Conservation (phyloP, 306 rosid genomes). For the Prunus davidiana region DNA sequence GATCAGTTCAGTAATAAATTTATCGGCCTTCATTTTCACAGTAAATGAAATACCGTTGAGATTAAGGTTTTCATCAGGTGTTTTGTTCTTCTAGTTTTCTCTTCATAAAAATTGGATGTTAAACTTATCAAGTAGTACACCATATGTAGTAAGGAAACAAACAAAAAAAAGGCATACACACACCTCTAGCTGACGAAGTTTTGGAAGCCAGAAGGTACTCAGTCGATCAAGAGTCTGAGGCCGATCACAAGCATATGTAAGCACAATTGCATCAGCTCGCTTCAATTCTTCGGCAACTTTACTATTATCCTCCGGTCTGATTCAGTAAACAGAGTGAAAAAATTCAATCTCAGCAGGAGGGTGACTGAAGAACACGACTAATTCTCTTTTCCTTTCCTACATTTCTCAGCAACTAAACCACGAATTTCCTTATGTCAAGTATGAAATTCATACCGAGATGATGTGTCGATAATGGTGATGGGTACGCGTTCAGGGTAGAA, state of each 20-base stretch:
- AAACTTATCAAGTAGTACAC: background rate
- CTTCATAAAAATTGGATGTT: background rate
- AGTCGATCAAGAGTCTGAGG: slow-evolving; percentile 82
- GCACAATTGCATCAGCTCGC: slow-evolving; percentile 91
- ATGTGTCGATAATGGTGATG: slow-evolving; percentile 81
- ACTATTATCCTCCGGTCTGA: slow-evolving; percentile 66
- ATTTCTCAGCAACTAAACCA: background rate
- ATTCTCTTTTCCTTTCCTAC: background rate
- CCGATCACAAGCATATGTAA: slow-evolving; percentile 90
- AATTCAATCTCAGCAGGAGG: background rate
- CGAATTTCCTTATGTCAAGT: background rate
- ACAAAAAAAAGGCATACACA: background rate
- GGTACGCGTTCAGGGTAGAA: slow-evolving; percentile 92
- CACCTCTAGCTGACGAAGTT: slow-evolving; percentile 94
- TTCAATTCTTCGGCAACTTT: slow-evolving; percentile 91
- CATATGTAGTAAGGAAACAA: background rate
- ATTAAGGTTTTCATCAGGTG: background rate
- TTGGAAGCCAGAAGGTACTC: slow-evolving; percentile 90
- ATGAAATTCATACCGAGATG: slow-evolving; percentile 58
- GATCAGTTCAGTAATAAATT: background rate
- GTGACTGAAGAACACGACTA: background rate
- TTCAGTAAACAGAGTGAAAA: slow-evolving; percentile 10
- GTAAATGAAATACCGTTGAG: background rate
- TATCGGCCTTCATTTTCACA: background rate
- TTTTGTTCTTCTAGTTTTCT: background rate